Base-by-base conservation (phyloP, 73 alveolate species). In the Paramecium tetraurelia region DNA sequence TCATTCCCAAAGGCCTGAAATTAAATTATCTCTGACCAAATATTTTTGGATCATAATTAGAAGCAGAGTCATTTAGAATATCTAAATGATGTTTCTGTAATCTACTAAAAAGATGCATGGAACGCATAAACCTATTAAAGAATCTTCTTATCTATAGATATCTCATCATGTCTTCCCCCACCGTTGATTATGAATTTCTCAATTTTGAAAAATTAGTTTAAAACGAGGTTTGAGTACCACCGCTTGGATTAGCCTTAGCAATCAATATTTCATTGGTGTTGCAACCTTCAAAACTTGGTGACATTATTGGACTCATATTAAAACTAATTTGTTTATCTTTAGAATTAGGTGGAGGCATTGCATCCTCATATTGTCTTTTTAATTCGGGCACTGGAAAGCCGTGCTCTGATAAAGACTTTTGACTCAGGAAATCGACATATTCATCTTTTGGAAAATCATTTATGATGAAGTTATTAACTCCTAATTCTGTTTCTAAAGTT, bases 301-400 rank as follows among this genome's bases (percentile, higher is more conserved):
- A 41, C 27, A 41, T 38, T 7, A 75, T 75, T 14, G 87, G 87
- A 63, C 84, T 63, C 11, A 75, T 35, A 14, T 5, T 16, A 38
- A 75, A 75, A 75, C 59, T 35, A 4, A 41, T 21, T 38, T 38
- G 21, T 38, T 75, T 9, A 16, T 75, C 87, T 36, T 75, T 75
- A 35, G 87, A 75, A 41, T 75, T 75, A 35, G 87, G 87, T 75
- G 87, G 87, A 4, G 87, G 87, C 48, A 63, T 31, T 6, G 84
- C 84, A 9, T 63, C 46, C 6, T 63, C 84, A 63, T 27, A 2
- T 2, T 31, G 7, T 12, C 68, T 29, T 36, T 18, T 38, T 21
- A 75, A 2, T 35, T 35, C 59, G n/a, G 87, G 87, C 16, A 75
- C 35, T 75, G 87, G 38, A 20, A 75, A 75, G 21, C 87, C 87